Evolutionary conservation across 768 basidiomycete genomes (phyloP), one percentile per base, ranked within the genome.

Genomic region (Austroboletus festivus): DNA sequence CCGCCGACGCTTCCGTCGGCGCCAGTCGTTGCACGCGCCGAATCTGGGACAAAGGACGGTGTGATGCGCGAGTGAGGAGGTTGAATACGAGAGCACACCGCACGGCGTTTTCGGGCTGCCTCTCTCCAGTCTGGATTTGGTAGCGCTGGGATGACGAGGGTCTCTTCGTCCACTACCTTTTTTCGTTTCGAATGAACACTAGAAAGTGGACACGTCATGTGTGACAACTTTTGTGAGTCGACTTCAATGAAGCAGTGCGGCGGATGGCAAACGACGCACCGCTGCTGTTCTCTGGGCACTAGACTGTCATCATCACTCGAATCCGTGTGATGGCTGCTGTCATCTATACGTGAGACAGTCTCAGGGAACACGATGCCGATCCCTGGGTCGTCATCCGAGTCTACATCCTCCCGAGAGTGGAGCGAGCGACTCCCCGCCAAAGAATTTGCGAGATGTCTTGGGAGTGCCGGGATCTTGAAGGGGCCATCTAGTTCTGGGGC

Each of bases 41-140:
- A 78, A 2, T 78, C 75, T 2, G 92, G 91, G 9, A 91, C 72
- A 58, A 80, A 93, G 35, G 79, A 75, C 19, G 54, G 57, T 0
- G 38, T 35, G n/a, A 46, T 28, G 20, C 53, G 63, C 7, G 12
- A 28, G 12, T 28, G 12, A 28, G 28, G 5, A 6, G 28, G 5
- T 12, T 28, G 28, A 12, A 15, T 15, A n/a, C 10, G 34, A 5
- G 34, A 13, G 15, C 16, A n/a, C 8, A 15, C 34, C 16, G 64
- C 51, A 3, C 65, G 67, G 8, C 87, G 75, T 62, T 81, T 84
- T 35, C 86, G 76, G 13, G 89, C 89, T 8, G 82, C 68, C 44
- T 83, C 86, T 35, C 91, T 74, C 95, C 95, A 99, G 63, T 99
- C 94, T 22, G 82, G 79, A 60, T 97, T 95, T 58, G 91, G 74